Base-by-base conservation (phyloP, 306 rosid genomes). In the Trifolium dubium region DNA sequence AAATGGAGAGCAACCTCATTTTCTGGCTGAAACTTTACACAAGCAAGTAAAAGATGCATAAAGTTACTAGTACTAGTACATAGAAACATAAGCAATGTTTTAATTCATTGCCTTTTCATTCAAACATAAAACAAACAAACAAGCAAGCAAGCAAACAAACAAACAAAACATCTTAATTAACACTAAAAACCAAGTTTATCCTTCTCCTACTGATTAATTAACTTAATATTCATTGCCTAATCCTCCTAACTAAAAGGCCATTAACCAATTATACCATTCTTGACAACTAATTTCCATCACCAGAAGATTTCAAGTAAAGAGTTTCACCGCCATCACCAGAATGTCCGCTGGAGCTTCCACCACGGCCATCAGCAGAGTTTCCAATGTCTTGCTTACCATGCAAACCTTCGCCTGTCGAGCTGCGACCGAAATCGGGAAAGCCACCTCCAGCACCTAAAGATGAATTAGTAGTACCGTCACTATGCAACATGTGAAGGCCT, bases 381-480 rank as follows among this genome's bases (percentile, higher is more conserved):
- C 96, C 96, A 41, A 90, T 77, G 13, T 94, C 97, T 69, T 88
- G 98, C 97, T 91, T 94, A 67, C 89, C 80, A 12, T 85, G 87
- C 87, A 89, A 43, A 74, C 87, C 86, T 3, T 85, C 91, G 6
- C 86, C 87, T 0, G 79, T 37, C 9, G 78, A 77, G 53, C 79
- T 31, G 13, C 92, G 93, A 6, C 85, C 84, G 23, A 89, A 92
- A 70, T 94, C 99, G 12, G 88, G 82, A 64, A 86, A 92, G 10
- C 85, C 96, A 67, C 86, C 64, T 15, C 49, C 96, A 9, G 77
- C 44, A 55, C 93, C 96, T 1, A 90, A 81, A 13, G 77, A 44
- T 8, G 86, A 82, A 13, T 77, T 77, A 50, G 80, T 83, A 30
- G 43, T 62, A 8, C 83, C 77, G 18, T 91, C 92, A n/a, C 70